These are phyloP conservation scores for Wickerhamia fluorescens DNA, from an alignment of 805 yeast genomes.

Conservation along the genomic window DNA sequence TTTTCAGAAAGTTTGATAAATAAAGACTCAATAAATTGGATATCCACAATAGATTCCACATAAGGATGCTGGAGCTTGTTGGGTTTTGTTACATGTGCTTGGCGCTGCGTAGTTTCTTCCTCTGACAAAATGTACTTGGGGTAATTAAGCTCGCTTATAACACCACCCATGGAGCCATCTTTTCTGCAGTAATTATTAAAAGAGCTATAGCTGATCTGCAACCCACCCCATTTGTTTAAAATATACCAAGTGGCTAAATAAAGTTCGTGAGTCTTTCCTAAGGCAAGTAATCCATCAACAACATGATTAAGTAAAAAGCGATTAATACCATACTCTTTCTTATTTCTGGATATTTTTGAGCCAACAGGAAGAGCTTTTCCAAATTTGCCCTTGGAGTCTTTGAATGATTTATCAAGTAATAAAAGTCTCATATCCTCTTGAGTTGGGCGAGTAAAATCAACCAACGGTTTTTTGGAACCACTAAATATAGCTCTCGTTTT, in stretches of 20 bases:
- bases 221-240: slow-evolving; percentile 29
- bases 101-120: no score
- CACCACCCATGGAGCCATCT: no score
- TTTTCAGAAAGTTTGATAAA: slow-evolving; percentile 10
- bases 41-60: slow-evolving; percentile 16
- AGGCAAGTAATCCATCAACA: slow-evolving; percentile 22
- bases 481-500: slow-evolving; percentile 19
- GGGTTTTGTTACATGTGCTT: no score
- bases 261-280: slow-evolving; percentile 27
- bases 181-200: no score
- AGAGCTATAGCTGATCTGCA: no score
- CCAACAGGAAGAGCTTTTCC: slow-evolving; percentile 10
- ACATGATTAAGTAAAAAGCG: slow-evolving; percentile 23
- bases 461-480: slow-evolving; percentile 19
- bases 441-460: slow-evolving; percentile 24
- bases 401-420: slow-evolving; percentile 9
- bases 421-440: slow-evolving; percentile 12
- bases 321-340: slow-evolving; percentile 17
- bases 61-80: slow-evolving; percentile 1
- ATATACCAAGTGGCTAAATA: slow-evolving; percentile 25
- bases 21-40: no score
- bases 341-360: slow-evolving; percentile 3
- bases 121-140: no score
- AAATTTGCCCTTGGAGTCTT: slow-evolving; percentile 13
- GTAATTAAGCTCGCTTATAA: no score